Base-by-base conservation (phyloP, 1,139 yeast genomes). In the Spencermartinsiella ligniputridi region DNA sequence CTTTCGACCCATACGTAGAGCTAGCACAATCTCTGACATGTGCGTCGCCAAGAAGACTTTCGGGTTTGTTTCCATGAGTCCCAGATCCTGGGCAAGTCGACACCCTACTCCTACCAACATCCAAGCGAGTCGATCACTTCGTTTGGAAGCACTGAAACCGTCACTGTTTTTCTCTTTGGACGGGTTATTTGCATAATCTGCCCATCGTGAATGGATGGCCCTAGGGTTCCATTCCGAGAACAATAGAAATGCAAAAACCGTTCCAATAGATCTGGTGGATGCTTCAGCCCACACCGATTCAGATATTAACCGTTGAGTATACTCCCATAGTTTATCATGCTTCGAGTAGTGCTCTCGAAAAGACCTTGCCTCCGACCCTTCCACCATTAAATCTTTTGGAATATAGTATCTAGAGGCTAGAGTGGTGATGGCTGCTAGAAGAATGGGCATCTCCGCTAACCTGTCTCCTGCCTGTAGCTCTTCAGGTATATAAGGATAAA, bases 281-380 rank as follows among this genome's bases (percentile, higher is more conserved):
- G 96, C 95, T 61, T 87, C 96, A 0, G 95, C 96, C 96, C 96
- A 89, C 3, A 88, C 92, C 0, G 96, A 83, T 61, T 83, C 88
- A 1, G 95, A 84, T 39, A 89, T 82, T 46, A 88, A 70, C 51
- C 82, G 66, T 65, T 89, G 96, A 44, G 90, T 88, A 58, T 84
- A 80, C 21, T 81, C 75, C 96, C 96, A 88, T 40, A 89, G 66
- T 46, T 82, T 72, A 54, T 83, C 89, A 61, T 89, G 97, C 30
- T 48, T 39, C 5, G 32, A 27, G 25, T 49, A 42, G 29, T 49
- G 46, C 13, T 30, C 35, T 20, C 32, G 32, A 6, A 27, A 27
- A 9, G 32, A 27, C 19, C 15, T 32, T 4, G 27, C 35, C 16
- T 35, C 16, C 6, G 30, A 22, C 24, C 34, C 17, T 13, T 40